Evolutionary conservation across 148 eudicot genomes (phyloP).

Genomic region (Linanthus parryae): DNA sequence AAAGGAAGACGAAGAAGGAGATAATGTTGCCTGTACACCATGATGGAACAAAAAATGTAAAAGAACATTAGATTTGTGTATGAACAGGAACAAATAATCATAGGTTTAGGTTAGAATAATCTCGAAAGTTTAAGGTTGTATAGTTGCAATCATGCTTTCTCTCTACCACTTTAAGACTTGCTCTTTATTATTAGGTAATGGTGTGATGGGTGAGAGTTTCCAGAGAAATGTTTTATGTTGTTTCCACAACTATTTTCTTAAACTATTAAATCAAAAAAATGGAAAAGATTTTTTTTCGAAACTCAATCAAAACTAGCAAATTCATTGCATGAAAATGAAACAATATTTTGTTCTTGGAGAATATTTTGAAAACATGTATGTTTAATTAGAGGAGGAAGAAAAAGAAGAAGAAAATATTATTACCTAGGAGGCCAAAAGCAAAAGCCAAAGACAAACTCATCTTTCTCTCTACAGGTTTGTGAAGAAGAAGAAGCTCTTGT

Average conservation of each 20-base stretch:
- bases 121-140: neutral
- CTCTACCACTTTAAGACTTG: too few relatives aligned
- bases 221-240: too few relatives aligned
- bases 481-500: neutral
- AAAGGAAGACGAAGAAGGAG: conserved; percentile 76
- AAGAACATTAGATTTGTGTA: conserved; percentile 5
- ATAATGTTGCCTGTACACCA: conserved; percentile 54
- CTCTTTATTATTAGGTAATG: too few relatives aligned
- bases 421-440: conserved; percentile 71
- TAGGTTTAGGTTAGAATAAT: neutral
- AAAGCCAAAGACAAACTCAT: conserved; percentile 32
- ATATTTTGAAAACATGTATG: neutral
- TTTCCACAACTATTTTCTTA: neutral
- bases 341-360: too few relatives aligned
- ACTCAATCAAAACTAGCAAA: neutral
- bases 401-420: neutral
- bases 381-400: neutral
- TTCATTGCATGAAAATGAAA: too few relatives aligned
- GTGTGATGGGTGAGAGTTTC: too few relatives aligned
- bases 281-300: neutral
- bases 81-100: neutral
- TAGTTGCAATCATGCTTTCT: too few relatives aligned
- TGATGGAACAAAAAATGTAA: neutral
- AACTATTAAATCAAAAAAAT: too few relatives aligned
- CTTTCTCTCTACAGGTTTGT: neutral